These are phyloP conservation scores for Vanilla planifolia DNA, from an alignment of 106 monocot species.

Conservation along the genomic window DNA sequence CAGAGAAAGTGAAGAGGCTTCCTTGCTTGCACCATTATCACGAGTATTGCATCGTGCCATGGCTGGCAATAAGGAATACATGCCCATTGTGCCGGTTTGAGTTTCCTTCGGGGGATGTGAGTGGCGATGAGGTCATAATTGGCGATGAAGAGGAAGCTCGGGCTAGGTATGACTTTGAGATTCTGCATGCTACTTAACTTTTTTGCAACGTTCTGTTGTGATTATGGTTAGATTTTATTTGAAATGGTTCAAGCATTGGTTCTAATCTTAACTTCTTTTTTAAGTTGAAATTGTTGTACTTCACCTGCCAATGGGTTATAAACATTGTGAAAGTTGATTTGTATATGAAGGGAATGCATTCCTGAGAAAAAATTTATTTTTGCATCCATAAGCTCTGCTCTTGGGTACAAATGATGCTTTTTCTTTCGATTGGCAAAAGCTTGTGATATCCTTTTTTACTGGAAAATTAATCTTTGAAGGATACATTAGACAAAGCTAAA, in stretches of 20 bases:
- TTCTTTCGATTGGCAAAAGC: too few species aligned
- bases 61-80: slow-evolving; percentile 73
- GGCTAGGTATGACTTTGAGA: slow-evolving; percentile 41
- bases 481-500: too few species aligned
- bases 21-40: slow-evolving; percentile 80
- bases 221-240: background rate
- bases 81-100: slow-evolving; percentile 86
- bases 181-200: slow-evolving; percentile 14
- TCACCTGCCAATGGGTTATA: background rate
- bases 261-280: too few species aligned
- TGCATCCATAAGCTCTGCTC: background rate
- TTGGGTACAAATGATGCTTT: too few species aligned
- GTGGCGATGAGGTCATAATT: slow-evolving; percentile 40
- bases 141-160: background rate
- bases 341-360: background rate
- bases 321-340: background rate
- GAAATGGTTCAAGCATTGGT: too few species aligned
- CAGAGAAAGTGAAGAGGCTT: slow-evolving; percentile 55
- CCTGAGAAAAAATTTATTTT: background rate
- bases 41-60: slow-evolving; percentile 76
- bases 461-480: too few species aligned
- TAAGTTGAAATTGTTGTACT: background rate
- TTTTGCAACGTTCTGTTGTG: background rate
- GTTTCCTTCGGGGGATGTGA: slow-evolving; percentile 63
- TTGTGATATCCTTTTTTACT: too few species aligned